A percentile compares a stretch with the other conserved stretches of the same genome.
phyloP scores from a whole-genome alignment of 1,284 basidiomycete genomes.

The Neotropicomus parvogracilis region DNA sequence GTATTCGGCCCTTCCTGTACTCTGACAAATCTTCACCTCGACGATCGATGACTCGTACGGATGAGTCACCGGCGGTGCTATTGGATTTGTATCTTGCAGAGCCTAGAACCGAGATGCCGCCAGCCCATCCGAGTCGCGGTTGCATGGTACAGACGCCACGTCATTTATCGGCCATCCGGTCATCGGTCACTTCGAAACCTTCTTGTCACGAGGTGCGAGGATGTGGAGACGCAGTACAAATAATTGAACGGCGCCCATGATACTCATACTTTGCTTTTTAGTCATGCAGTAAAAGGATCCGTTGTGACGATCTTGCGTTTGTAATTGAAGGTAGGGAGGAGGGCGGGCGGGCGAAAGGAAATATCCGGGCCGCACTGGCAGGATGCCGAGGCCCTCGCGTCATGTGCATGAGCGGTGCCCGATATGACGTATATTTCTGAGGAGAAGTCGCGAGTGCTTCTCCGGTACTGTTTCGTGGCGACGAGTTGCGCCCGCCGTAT shows the following conservation, averaged over 20 bases:
- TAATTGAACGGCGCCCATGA: not conserved
- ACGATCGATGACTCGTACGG: too few relatives aligned
- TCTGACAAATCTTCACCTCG: too few relatives aligned
- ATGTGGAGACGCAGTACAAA: not conserved
- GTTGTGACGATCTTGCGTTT: not conserved
- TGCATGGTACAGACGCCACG: not conserved
- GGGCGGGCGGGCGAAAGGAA: not conserved
- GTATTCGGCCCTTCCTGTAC: too few relatives aligned
- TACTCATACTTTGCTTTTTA: not conserved
- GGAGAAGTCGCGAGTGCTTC: not conserved
- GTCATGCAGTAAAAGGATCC: not conserved
- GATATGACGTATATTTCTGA: not conserved
- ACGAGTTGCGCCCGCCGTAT: not conserved
- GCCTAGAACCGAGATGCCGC: constrained; percentile 1
- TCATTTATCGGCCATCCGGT: not conserved
- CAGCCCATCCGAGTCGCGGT: not conserved
- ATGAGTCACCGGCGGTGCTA: not conserved
- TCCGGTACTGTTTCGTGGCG: not conserved
- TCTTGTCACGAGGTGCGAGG: not conserved
- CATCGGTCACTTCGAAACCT: not conserved
- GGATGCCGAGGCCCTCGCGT: not conserved
- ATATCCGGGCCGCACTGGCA: not conserved
- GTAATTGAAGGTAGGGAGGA: not conserved
- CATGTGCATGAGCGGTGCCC: not conserved
- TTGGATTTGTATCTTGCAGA: not conserved